These are phyloP conservation scores for Backusella tuberculispora DNA, from an alignment of 192 early-diverging fungal genomes.

Conservation along the genomic window DNA sequence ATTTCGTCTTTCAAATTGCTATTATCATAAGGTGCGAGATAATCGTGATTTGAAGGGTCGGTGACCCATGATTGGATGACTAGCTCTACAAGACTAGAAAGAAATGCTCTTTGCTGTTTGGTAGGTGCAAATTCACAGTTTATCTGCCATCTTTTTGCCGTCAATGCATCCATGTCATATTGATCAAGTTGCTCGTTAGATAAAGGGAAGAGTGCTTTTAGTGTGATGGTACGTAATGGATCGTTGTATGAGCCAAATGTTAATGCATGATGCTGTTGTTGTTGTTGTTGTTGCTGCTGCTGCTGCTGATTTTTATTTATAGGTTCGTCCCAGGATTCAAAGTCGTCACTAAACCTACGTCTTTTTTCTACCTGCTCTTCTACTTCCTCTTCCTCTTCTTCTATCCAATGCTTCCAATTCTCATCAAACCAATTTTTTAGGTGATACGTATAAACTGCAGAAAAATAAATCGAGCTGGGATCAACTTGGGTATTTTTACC, in stretches of 20 bases:
- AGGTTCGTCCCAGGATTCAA: slow-evolving; percentile 25
- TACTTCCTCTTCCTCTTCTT: slow-evolving; percentile 1
- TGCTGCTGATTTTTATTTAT: slow-evolving; percentile 20
- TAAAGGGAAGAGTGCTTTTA: slow-evolving; percentile 51
- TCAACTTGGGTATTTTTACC: background rate
- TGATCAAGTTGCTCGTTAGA: slow-evolving; percentile 40
- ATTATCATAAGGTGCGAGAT: slow-evolving; percentile 28
- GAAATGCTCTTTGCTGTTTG: slow-evolving; percentile 43
- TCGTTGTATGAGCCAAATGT: slow-evolving; percentile 61
- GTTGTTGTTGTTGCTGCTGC: slow-evolving; percentile 27
- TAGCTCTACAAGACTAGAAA: slow-evolving; percentile 50
- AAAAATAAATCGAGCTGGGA: background rate
- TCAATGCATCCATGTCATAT: slow-evolving; percentile 56
- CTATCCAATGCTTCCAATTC: slow-evolving; percentile 51
- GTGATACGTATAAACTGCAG: slow-evolving; percentile 55
- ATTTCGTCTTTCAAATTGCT: slow-evolving; percentile 39
- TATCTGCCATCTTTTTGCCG: slow-evolving; percentile 51
- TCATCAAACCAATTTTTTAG: slow-evolving; percentile 58
- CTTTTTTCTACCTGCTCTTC: background rate
- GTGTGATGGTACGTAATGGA: slow-evolving; percentile 50
- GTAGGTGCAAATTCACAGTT: slow-evolving; percentile 46
- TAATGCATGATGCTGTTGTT: slow-evolving; percentile 32
- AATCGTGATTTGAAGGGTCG: slow-evolving; percentile 39
- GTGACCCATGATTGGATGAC: slow-evolving; percentile 51
- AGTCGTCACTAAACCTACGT: slow-evolving; percentile 19